Evolutionary conservation across 768 basidiomycete genomes (phyloP), one percentile per base, ranked within the genome.

Genomic region (Psilocybe cyanescens): DNA sequence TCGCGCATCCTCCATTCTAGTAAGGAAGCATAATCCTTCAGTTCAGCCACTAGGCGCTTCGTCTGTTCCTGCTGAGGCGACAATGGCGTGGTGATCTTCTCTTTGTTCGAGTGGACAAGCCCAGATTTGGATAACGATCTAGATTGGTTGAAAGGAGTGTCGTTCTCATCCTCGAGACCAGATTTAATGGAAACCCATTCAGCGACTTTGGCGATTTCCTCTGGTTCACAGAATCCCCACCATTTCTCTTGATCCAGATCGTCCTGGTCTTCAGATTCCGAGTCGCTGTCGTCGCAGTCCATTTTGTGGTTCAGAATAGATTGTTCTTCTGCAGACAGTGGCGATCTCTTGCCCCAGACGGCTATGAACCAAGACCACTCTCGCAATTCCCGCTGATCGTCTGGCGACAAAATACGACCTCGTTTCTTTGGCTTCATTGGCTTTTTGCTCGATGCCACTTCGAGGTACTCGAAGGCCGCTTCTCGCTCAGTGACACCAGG

Each of bases 331-430:
- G 70, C 63, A 7, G 54, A 59, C 8, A 60, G 50, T 29, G 61
- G 57, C 17, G 86, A 85, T 62, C 75, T 81, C 72, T 73, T 83
- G 1, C 91, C 91, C 83, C 86, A 90, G 1, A 92, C 89, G 3
- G 83, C 86, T n/a, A 94, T 67, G 70, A 91, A 89, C 88, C 88
- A 92, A 1, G 85, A 79, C 91, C 92, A 94, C 33, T 83, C 80
- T 60, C 71, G 81, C 71, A 88, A 72, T 35, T 77, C 73, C 19
- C 71, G 70, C n/a, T 86, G 76, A n/a, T 87, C 84, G 12, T 84
- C 83, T 31, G 76, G 72, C 7, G 78, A 79, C 31, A 72, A 75
- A 29, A 71, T 70, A 57, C 71, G 76, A 30, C 72, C 76, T 67
- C 75, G 82, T 67, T 71, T 81, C 68, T 74, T 82, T 59, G 72